Evolutionary conservation across 345 rosid species (phyloP).

Genomic region (Hibiscus tridactylites): DNA sequence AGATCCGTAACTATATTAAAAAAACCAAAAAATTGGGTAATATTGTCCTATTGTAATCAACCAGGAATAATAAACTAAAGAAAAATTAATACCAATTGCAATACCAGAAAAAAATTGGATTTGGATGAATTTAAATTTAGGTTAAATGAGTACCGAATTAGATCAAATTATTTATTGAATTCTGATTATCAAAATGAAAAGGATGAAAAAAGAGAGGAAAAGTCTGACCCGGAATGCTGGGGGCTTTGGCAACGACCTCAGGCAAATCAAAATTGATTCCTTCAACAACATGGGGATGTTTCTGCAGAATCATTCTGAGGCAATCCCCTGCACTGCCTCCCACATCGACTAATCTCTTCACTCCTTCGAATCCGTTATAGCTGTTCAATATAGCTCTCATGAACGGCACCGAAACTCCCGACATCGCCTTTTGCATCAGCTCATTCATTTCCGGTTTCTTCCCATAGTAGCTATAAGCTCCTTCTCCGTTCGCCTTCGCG

Average conservation of each 20-base stretch:
- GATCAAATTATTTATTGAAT: too few relatives aligned
- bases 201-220: background rate
- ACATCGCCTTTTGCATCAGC: conserved; percentile 84
- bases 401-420: conserved; percentile 87
- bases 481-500: conserved; percentile 59
- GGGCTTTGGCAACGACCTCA: conserved; percentile 76
- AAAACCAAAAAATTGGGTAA: too few relatives aligned
- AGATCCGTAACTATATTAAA: too few relatives aligned
- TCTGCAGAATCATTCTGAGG: conserved; percentile 63
- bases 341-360: conserved; percentile 60
- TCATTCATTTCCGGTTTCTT: conserved; percentile 73
- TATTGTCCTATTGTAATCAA: too few relatives aligned
- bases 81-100: too few relatives aligned
- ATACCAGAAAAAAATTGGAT: too few relatives aligned
- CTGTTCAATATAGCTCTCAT: conserved; percentile 57
- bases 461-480: conserved; percentile 65
- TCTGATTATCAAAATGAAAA: background rate
- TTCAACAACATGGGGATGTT: conserved; percentile 35
- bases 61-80: too few relatives aligned
- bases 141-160: too few relatives aligned
- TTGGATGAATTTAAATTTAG: too few relatives aligned
- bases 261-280: conserved; percentile 87
- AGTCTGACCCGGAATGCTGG: conserved; percentile 51
- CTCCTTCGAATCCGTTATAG: conserved; percentile 60
- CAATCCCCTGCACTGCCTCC: conserved; percentile 97